Conservation (phyloP, 768 basidiomycete genomes). For the Crepidotus variabilis region DNA sequence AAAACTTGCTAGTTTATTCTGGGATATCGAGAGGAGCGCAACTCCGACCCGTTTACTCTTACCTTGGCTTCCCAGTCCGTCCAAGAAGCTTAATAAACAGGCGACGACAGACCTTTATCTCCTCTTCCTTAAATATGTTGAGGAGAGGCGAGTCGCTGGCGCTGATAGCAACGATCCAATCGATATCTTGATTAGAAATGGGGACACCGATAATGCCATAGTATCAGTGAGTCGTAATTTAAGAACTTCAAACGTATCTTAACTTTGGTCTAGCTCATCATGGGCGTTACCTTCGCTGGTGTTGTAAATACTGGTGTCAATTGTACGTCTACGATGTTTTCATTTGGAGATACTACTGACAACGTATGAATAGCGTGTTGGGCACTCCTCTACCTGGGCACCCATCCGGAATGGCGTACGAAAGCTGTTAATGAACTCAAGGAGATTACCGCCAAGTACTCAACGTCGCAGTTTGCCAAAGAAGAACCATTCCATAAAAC, state of each 20-base stretch:
- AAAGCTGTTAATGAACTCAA: slow-evolving; percentile 29
- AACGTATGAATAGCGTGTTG: slow-evolving; percentile 27
- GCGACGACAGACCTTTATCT: slow-evolving; percentile 28
- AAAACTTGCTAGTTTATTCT: slow-evolving; percentile 22
- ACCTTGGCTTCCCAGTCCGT: slow-evolving; percentile 33
- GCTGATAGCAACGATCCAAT: slow-evolving; percentile 27
- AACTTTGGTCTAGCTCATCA: slow-evolving; percentile 21
- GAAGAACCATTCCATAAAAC: slow-evolving; percentile 29
- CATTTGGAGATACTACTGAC: not conserved
- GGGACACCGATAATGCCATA: slow-evolving; percentile 23
- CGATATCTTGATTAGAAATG: slow-evolving; percentile 29
- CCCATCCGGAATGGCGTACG: slow-evolving; percentile 31
- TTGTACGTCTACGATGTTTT: slow-evolving; percentile 19
- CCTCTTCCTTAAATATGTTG: slow-evolving; percentile 23
- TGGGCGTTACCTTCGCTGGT: slow-evolving; percentile 32
- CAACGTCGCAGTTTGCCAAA: slow-evolving; percentile 13
- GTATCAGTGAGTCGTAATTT: slow-evolving; percentile 16
- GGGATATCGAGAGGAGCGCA: slow-evolving; percentile 29
- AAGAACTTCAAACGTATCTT: not conserved
- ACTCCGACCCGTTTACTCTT: slow-evolving; percentile 29
- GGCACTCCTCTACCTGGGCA: slow-evolving; percentile 30
- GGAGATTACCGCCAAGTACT: slow-evolving; percentile 25
- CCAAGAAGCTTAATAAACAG: slow-evolving; percentile 24
- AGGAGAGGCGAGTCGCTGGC: slow-evolving; percentile 21
- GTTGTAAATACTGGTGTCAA: slow-evolving; percentile 32